Evolutionary conservation across 1,284 basidiomycete genomes (phyloP).

Genomic region (Pascua sp.): DNA sequence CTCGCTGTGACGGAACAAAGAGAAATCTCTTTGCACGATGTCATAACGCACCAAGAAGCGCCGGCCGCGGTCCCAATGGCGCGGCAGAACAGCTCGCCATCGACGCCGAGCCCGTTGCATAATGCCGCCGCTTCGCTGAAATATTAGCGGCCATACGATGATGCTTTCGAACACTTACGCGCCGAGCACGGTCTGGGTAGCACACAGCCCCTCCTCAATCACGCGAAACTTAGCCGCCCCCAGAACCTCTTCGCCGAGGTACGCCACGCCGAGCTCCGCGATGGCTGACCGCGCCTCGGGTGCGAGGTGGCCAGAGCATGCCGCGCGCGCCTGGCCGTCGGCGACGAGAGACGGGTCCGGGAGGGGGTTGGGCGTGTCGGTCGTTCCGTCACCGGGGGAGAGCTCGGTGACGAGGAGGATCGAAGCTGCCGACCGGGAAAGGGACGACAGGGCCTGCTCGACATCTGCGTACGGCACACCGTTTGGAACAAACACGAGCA

Average conservation of each 20-base stretch:
- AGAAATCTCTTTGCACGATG: no score
- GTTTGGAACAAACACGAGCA: no score
- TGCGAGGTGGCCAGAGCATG: no score
- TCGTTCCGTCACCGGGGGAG: no score
- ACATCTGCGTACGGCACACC: no score
- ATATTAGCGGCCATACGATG: constrained; percentile 3
- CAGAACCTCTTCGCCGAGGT: background rate
- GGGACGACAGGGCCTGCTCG: no score
- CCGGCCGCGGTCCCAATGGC: constrained; percentile 7
- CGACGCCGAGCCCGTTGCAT: constrained; percentile 1
- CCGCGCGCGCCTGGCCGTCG: no score
- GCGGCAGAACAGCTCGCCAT: background rate
- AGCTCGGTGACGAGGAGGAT: no score
- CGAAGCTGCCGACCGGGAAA: no score
- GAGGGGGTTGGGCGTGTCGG: no score
- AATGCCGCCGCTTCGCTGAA: constrained; percentile 1
- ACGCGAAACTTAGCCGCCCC: constrained; percentile 1
- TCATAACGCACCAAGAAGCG: background rate
- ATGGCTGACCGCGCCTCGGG: no score
- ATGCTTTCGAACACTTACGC: background rate
- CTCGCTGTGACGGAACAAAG: background rate
- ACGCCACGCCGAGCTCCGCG: background rate
- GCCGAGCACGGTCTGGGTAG: constrained; percentile 3
- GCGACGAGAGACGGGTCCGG: no score
- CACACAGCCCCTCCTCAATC: constrained; percentile 6